Evolutionary conservation across 192 early-diverging fungal species (phyloP), one percentile per base, ranked within the genome.

Genomic region (Irineochytrium annulatum): DNA sequence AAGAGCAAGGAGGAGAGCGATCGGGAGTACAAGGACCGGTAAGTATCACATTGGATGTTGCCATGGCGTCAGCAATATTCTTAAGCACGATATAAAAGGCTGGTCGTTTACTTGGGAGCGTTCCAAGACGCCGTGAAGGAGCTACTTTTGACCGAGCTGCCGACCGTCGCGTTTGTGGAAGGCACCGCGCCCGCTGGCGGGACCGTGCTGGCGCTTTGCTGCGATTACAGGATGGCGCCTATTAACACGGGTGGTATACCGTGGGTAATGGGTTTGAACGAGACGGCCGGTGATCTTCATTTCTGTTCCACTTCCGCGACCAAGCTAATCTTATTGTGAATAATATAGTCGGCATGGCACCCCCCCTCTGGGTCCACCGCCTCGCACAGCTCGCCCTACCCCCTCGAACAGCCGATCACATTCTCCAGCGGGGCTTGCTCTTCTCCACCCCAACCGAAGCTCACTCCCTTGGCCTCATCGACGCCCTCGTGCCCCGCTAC

Each of bases 111-210:
- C 49, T 59, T 72, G 27, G 59, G 48, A 5, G 28, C 31, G 24
- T 72, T 72, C 48, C 63, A 62, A 17, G 49, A 57, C 13, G 24
- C 43, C 41, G 70, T 72, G 30, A 11, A 28, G 3, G 34, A 39
- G 20, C 17, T 74, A 0, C 31, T 73, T 3, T 48, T 39, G 8
- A 39, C 53, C 16, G 54, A 65, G 6, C 39, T 65, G 33, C 68
- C 65, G 3, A 62, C 68, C 0, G 68, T 59, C 8, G 69, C 68
- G 3, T 31, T 55, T 3, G 58, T 74, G n/a, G 43, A 55, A 30
- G 72, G 72, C 14, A 44, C 62, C 0, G 52, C 53, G 16, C 72
- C 72, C 14, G 72, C 72, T n/a, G 72, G 72, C 3, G 72, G 72
- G 24, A 63, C 63, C 16, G 72, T 74, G 1, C 55, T 74, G 16